Base-by-base conservation (phyloP, 441 rosid species). In the Syzygium malaccense region DNA sequence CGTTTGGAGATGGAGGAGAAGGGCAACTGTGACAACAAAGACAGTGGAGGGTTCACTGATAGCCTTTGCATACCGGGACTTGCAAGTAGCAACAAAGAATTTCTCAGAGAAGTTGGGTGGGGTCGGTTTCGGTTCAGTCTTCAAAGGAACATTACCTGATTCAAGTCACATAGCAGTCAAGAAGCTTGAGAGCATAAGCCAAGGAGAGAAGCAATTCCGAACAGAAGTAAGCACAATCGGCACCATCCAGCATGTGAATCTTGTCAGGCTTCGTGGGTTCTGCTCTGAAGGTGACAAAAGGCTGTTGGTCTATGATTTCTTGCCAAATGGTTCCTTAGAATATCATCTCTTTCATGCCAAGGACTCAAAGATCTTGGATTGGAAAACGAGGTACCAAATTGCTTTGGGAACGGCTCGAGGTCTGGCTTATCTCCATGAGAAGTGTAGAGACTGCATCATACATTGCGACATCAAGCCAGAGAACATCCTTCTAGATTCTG, bases 401-500 rank as follows among this genome's bases (percentile, higher is more conserved):
- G 95, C 95, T 26, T 57, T 96, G 62, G 98, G 98, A 8, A 95
- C 93, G 6, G 95, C 98, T 23, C 92, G 96, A 94, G 99, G 98
- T 32, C 87, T 96, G 90, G 89, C 93, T 51, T 96, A 97, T 89
- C 93, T 96, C 54, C 98, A 97, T 32, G 95, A 96, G 20, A 93
- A 95, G 80, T 97, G 98, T 88, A 89, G 95, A 91, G 98, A 96
- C 71, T 96, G 96, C 89, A 96, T 96, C 89, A 94, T 96, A 60
- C 99, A 96, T 86, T 96, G 96, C 45, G 97, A 96, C 88, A 94
- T 96, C 51, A 97, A 96, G 91, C 99, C 99, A 0, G 98, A 94
- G 78, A 97, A 96, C 94, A 95, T 95, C 87, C 94, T 97, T 85
- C 85, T 96, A 55, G 98, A 95, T 58, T 90, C 93, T 8, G 93